These are phyloP conservation scores for Ogataea methanolica DNA, from an alignment of 805 yeast genomes.

Conservation along the genomic window DNA sequence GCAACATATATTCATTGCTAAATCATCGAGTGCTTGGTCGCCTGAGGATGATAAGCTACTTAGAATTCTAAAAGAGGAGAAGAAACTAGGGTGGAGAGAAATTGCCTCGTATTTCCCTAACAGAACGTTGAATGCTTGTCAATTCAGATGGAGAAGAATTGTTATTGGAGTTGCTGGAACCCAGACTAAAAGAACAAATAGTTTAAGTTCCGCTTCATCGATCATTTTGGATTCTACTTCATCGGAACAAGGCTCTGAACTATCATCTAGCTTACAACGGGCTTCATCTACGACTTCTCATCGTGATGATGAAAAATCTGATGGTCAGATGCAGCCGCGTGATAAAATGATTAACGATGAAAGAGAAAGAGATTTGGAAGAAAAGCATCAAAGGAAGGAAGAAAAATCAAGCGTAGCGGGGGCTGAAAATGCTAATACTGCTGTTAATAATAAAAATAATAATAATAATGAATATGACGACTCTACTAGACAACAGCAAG, in stretches of 20 bases:
- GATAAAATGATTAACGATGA: background rate
- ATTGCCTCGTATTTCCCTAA: slow-evolving; percentile 73
- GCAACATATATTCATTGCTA: slow-evolving; percentile 7
- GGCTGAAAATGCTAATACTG: background rate
- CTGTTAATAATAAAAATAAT: background rate
- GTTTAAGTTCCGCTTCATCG: background rate
- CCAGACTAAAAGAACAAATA: slow-evolving; percentile 1
- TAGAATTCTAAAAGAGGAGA: slow-evolving; percentile 75
- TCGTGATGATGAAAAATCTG: background rate
- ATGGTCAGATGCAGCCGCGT: no score
- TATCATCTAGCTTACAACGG: background rate
- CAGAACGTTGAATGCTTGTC: slow-evolving; percentile 86
- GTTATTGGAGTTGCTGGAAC: slow-evolving; percentile 33
- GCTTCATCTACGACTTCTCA: background rate
- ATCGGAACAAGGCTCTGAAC: background rate
- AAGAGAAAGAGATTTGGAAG: background rate
- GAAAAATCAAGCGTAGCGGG: background rate
- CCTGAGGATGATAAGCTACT: slow-evolving; percentile 69
- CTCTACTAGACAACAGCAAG: background rate
- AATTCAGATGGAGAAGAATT: slow-evolving; percentile 80
- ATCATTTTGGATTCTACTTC: background rate
- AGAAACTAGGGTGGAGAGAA: slow-evolving; percentile 86
- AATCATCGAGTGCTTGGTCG: slow-evolving; percentile 58
- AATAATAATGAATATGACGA: background rate
- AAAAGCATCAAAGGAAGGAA: background rate